Evolutionary conservation across 306 rosid species (phyloP), one percentile per base, ranked within the genome.

Genomic region (Alnus rubra): DNA sequence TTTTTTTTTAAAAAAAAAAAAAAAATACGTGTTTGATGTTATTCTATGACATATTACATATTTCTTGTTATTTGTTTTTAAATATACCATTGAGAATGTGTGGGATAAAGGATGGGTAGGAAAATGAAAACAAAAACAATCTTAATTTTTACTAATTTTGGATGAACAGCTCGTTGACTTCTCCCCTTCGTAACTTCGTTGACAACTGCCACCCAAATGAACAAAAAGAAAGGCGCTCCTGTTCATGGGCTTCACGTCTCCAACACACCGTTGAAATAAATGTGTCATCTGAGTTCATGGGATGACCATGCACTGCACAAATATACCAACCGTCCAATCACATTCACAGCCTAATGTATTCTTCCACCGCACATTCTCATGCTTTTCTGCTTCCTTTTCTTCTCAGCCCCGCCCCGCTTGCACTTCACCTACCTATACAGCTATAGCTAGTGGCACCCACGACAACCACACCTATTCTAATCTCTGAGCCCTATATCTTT

Each of bases 201-300:
- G 44, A 6, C n/a, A 13, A 8, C 12, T 63, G 42, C 10, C 69
- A 15, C 45, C 18, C 69, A 33, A 33, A 63, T 30, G 45, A 30
- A 6, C 10, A 6, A 30, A 13, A 33, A 12, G 9, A 63, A 14
- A 13, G 16, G 44, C 9, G 44, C n/a, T 33, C 47, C 37, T 23
- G 79, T 76, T 92, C 78, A 89, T 88, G 90, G 83, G 31, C 53
- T 78, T 94, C 97, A 90, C 92, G 91, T 79, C 87, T 42, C 65
- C 83, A 55, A 74, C 81, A 72, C 44, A 52, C 59, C 14, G 7
- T 44, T 59, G 59, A 74, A 80, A 73, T 78, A 44, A 74, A 60
- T 56, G 33, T 33, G 55, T 56, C 82, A 23, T 14, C 58, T 69
- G 52, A 58, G 56, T 39, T 88, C 97, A 91, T 89, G 89, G 75